A percentile compares a stretch with the other conserved stretches of the same genome.
Evolutionary conservation across 2,329 filamentous ascomycete genomes (phyloP).

Genomic region (Elsinoe perseae): DNA sequence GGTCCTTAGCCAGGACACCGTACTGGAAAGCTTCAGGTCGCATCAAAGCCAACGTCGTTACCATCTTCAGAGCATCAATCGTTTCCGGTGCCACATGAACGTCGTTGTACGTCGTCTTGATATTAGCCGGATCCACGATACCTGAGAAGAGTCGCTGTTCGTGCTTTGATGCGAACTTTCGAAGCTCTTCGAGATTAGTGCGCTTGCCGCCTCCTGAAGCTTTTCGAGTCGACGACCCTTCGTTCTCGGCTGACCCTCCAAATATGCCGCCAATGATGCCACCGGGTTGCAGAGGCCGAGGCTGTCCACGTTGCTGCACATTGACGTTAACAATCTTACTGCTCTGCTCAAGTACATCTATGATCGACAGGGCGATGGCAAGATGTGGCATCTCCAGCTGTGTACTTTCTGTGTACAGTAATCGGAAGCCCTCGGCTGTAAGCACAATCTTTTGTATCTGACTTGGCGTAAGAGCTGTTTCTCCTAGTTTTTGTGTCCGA

Average conservation of each 20-base stretch:
- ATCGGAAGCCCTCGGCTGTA: slow-evolving; percentile 18
- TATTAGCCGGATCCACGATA: slow-evolving; percentile 71
- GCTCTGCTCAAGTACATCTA: slow-evolving; percentile 5
- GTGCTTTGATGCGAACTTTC: slow-evolving; percentile 59
- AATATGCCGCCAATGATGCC: no score
- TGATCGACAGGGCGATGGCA: slow-evolving; percentile 14
- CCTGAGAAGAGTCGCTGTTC: slow-evolving; percentile 77
- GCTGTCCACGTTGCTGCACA: not conserved
- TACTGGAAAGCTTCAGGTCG: slow-evolving; percentile 94
- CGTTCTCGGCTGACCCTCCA: not conserved
- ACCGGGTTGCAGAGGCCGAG: not conserved
- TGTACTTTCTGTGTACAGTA: slow-evolving; percentile 17
- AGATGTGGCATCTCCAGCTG: slow-evolving; percentile 17
- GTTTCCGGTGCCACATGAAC: slow-evolving; percentile 77
- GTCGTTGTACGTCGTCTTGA: slow-evolving; percentile 79
- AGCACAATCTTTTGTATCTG: slow-evolving; percentile 19
- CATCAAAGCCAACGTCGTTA: slow-evolving; percentile 78
- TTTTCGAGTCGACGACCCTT: not conserved
- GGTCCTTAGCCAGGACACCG: slow-evolving; percentile 82
- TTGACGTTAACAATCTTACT: not conserved
- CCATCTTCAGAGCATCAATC: slow-evolving; percentile 75
- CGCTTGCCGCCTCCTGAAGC: not conserved
- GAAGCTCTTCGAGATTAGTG: slow-evolving; percentile 40
- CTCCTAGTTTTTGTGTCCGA: slow-evolving; percentile 17
- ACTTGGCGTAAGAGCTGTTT: slow-evolving; percentile 15